Evolutionary conservation across 352 stramenopile genomes (phyloP), one percentile per base, ranked within the genome.

Genomic region (Phytopythium cucurbitacearum): DNA sequence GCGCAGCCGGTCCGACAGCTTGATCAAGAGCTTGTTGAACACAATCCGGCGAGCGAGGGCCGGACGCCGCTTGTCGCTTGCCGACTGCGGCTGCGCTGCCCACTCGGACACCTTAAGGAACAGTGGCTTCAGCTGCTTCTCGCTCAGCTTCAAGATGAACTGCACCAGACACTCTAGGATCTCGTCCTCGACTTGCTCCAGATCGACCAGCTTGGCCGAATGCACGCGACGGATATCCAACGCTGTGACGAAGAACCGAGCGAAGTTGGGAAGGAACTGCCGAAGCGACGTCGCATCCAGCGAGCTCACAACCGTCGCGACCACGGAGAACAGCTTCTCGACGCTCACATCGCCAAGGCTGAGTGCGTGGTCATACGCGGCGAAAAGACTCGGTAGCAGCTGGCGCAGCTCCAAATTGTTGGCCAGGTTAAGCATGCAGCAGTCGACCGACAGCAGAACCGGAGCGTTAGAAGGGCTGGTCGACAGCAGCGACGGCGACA

Each of bases 61-160:
- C 7, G 60, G 44, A 1, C 48, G 2, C 13, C 48, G 37, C 37
- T 38, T 15, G 21, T 37, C 36, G 8, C 48, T 36, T 16, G 15
- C 48, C 5, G 73, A 66, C 4, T 73, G 56, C 34, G 68, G 76
- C 28, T 69, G 63, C 50, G 91, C 76, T 0, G 76, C 67, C 85
- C 86, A 96, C 64, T 92, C 80, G 13, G 62, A 62, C 44, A 95
- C 60, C 60, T 95, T 94, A 33, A 96, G 56, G 58, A 96, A 94
- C 32, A 96, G 61, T 49, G 87, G 87, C 64, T 94, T 94, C 40
- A 94, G 70, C 65, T 95, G 86, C 64, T 94, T 95, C 53, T 96
- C 87, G 57, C 80, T 95, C 32, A 96, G 56, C 48, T 94, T 90
- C 28, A 96, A 54, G 7, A 96, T 73, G 46, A 96, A 91, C 48